Evolutionary conservation across 176 grass and related monocot genomes (phyloP).

Genomic region (Bromus sterilis): DNA sequence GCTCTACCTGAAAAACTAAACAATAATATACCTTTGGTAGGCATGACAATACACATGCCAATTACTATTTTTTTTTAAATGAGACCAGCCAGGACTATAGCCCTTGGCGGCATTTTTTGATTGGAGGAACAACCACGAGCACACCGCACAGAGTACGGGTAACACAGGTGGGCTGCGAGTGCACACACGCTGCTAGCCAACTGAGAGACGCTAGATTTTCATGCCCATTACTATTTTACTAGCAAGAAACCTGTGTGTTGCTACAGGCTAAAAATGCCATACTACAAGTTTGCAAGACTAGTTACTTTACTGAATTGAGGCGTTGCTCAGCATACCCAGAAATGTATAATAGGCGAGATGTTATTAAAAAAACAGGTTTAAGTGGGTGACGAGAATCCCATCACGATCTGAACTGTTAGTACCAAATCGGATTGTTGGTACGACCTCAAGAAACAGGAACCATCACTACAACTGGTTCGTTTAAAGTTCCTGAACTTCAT

Average conservation of each 20-base stretch:
- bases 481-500: neutral
- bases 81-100: too few relatives aligned
- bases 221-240: neutral
- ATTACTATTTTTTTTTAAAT: neutral
- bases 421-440: neutral
- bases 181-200: too few relatives aligned
- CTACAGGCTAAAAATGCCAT: neutral
- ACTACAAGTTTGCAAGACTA: neutral
- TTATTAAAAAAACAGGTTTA: neutral
- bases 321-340: neutral
- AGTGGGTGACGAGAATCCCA: neutral
- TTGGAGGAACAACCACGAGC: too few relatives aligned
- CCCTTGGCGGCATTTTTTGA: too few relatives aligned
- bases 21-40: neutral
- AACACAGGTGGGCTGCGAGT: too few relatives aligned
- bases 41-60: neutral
- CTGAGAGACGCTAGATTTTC: too few relatives aligned
- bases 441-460: neutral
- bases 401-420: neutral
- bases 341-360: neutral
- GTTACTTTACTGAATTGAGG: neutral
- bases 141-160: too few relatives aligned
- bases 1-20: slow-evolving; percentile 10
- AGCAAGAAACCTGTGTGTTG: neutral
- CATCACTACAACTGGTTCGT: neutral